Evolutionary conservation across 768 basidiomycete species (phyloP).

Genomic region (Mycena haematopus): DNA sequence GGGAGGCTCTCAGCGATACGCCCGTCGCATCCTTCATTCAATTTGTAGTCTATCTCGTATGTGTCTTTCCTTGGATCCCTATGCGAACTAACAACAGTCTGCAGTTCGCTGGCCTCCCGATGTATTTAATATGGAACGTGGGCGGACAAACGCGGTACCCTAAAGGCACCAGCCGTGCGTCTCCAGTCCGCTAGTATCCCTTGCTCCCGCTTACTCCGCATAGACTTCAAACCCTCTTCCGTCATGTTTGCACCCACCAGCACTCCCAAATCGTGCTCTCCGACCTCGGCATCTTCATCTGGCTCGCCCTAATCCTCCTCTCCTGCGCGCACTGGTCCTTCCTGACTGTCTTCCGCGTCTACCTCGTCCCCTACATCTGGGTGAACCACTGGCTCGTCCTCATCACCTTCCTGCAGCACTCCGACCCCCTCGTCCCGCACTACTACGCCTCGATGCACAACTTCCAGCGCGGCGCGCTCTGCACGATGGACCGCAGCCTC

Average conservation of each 20-base stretch:
- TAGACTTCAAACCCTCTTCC: constrained; percentile 81
- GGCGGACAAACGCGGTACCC: constrained; percentile 89
- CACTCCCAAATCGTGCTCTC: constrained; percentile 78
- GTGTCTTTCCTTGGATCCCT: constrained; percentile 30
- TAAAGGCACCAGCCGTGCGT: constrained; percentile 77
- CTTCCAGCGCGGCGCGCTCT: constrained; percentile 63
- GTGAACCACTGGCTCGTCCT: constrained; percentile 43
- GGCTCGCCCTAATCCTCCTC: constrained; percentile 62
- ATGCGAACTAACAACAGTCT: constrained; percentile 5
- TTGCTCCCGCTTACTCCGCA: constrained; percentile 6
- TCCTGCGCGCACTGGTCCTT: constrained; percentile 71
- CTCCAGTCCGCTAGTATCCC: background rate
- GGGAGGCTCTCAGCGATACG: constrained; percentile 90
- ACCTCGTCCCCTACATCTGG: constrained; percentile 67
- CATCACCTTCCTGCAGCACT: constrained; percentile 68
- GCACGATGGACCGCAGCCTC: constrained; percentile 60
- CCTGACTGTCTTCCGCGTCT: constrained; percentile 75
- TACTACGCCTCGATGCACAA: constrained; percentile 61
- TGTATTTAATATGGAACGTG: constrained; percentile 84
- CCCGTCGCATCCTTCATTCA: constrained; percentile 71
- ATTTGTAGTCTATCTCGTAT: constrained; percentile 64
- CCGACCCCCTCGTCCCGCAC: constrained; percentile 64
- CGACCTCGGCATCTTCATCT: constrained; percentile 80
- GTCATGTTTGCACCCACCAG: constrained; percentile 85
- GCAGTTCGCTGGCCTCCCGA: constrained; percentile 83